Base-by-base conservation (phyloP, 306 rosid species). In the Acacia crassicarpa region DNA sequence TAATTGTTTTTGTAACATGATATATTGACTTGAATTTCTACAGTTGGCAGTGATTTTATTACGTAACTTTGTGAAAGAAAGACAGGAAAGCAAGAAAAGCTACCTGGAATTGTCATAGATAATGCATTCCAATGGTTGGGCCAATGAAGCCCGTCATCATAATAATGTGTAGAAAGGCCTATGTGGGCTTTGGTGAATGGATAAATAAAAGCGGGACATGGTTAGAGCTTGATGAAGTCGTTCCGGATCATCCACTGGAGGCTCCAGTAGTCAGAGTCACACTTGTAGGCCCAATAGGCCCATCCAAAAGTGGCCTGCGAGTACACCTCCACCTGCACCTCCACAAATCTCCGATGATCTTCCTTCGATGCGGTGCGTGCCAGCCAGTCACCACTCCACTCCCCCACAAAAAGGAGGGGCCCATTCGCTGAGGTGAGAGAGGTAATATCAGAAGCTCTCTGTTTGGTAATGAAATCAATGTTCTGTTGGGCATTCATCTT, bases 241-340 rank as follows among this genome's bases (percentile, higher is more conserved):
- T 87, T 87, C 8, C 86, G 68, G 8, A 91, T 84, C 89, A 91
- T 65, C 95, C 95, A 89, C 80, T 74, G 77, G 62, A 91, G 84
- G 77, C 76, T 85, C 95, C 91, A 91, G 33, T 70, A 74, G 16
- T 79, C n/a, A 22, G 78, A 17, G 22, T 61, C 76, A 76, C 90
- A 89, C 73, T 74, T 87, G 84, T 89, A 91, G 7, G 92, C 80
- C 92, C 92, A 91, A 82, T 84, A 91, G 17, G 90, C 92, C 92
- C 92, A 86, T 81, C 92, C 92, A 74, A 89, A 91, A 49, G 86
- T 84, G 59, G 91, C 95, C 43, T 54, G 65, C 30, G 86, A 83
- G 17, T 91, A 89, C 11, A 89, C 95, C 4, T 84, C 66, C 75
- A 81, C 17, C 44, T 89, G 91, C 33, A 65, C 83, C 48, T 84